A percentile compares a stretch with the other conserved stretches of the same genome.
These are phyloP conservation scores for Paecilomyces niveus DNA, from an alignment of 2,329 filamentous ascomycete genomes.

Conservation along the genomic window DNA sequence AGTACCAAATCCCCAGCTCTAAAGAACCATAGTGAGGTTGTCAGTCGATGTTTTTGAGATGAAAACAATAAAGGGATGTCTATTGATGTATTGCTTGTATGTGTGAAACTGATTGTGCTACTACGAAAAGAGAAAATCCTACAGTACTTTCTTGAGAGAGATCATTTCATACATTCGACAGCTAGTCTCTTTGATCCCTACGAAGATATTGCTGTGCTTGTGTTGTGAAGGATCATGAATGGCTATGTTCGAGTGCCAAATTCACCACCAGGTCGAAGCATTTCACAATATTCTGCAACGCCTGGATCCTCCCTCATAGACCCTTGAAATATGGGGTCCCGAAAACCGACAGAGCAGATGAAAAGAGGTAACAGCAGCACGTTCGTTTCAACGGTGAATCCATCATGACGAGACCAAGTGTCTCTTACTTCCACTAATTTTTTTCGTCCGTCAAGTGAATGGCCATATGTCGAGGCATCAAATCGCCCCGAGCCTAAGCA, in stretches of 20 bases:
- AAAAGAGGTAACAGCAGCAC: neutral
- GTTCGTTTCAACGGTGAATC: neutral
- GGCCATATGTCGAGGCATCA: neutral
- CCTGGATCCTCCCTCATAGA: conserved; percentile 9
- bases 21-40: neutral
- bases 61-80: neutral
- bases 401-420: neutral
- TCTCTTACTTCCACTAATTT: neutral
- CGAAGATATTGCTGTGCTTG: neutral
- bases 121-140: neutral
- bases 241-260: neutral
- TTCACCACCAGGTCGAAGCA: conserved; percentile 24
- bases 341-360: neutral
- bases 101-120: neutral
- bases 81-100: neutral
- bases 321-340: neutral
- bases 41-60: neutral
- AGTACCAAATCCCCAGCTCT: neutral
- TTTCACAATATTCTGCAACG: conserved; percentile 49
- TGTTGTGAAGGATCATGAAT: neutral
- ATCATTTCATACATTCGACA: neutral
- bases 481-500: neutral
- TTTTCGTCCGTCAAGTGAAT: neutral
- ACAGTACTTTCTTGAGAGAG: neutral
- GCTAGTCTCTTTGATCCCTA: neutral